A percentile compares a stretch with the other conserved stretches of the same genome.
phyloP scores from a whole-genome alignment of 495 filamentous ascomycete genomes.

The Daldinia childiae region DNA sequence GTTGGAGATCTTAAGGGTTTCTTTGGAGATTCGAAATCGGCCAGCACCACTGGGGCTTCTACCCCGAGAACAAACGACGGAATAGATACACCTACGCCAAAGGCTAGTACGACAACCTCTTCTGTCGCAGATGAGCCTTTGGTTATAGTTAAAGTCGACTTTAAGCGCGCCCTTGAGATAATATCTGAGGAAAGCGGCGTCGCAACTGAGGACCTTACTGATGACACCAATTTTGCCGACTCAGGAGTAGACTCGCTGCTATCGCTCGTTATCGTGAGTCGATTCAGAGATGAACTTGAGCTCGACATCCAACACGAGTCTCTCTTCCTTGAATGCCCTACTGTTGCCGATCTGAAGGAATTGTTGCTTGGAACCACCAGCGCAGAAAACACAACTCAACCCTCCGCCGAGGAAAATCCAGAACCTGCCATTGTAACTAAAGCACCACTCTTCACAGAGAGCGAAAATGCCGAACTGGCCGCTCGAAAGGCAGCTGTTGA shows the following conservation, averaged over 20 bases:
- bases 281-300: slow-evolving; percentile 56
- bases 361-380: not conserved
- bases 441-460: not conserved
- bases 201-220: slow-evolving; percentile 58
- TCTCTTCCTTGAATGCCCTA: slow-evolving; percentile 50
- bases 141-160: not conserved
- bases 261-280: slow-evolving; percentile 54
- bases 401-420: not conserved
- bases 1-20: slow-evolving; percentile 1
- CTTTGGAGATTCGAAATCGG: slow-evolving; percentile 2
- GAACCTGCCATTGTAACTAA: not conserved
- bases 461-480: not conserved
- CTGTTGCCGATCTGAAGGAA: slow-evolving; percentile 4
- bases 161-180: not conserved
- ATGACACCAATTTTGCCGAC: slow-evolving; percentile 52
- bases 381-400: not conserved
- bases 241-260: slow-evolving; percentile 60
- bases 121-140: not conserved
- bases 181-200: slow-evolving; percentile 51
- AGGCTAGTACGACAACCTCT: not conserved
- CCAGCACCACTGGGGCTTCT: not conserved
- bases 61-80: not conserved
- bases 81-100: not conserved
- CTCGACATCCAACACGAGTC: slow-evolving; percentile 52
- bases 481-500: not conserved